These are phyloP conservation scores for Aquilaria yunnanensis DNA, from an alignment of 345 rosid genomes.

Conservation along the genomic window DNA sequence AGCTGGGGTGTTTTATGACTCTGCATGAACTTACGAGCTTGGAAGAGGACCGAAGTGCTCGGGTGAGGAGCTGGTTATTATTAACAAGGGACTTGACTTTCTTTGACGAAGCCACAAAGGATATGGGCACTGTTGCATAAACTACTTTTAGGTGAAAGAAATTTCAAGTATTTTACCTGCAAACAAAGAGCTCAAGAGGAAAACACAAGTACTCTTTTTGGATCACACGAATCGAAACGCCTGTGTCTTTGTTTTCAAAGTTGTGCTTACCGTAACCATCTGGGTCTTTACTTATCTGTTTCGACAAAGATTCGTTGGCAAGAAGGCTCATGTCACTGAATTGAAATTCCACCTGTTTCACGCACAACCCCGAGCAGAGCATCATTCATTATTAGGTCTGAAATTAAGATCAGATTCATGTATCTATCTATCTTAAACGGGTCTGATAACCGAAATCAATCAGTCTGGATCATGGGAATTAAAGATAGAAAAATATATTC, in stretches of 20 bases:
- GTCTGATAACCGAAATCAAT: neutral
- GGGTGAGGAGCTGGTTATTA: slow-evolving; percentile 54
- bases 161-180: neutral
- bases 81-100: slow-evolving; percentile 70
- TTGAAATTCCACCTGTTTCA: slow-evolving; percentile 71
- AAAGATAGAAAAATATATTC: neutral
- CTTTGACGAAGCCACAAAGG: slow-evolving; percentile 73
- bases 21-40: slow-evolving; percentile 56
- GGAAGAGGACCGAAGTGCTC: slow-evolving; percentile 72
- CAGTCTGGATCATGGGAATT: neutral
- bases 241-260: too few relatives aligned
- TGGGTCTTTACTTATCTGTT: slow-evolving; percentile 72
- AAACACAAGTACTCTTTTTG: too few relatives aligned
- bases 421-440: neutral
- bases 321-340: slow-evolving; percentile 90
- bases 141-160: neutral
- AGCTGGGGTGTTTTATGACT: neutral
- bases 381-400: neutral
- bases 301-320: slow-evolving; percentile 80
- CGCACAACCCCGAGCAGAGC: neutral
- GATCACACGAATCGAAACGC: too few relatives aligned
- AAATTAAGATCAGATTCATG: neutral
- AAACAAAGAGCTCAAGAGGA: too few relatives aligned
- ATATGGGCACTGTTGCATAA: slow-evolving; percentile 48
- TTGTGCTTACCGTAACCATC: slow-evolving; percentile 80